Evolutionary conservation across 1,284 basidiomycete genomes (phyloP), one percentile per base, ranked within the genome.

Genomic region (Cryptococcus floricola): DNA sequence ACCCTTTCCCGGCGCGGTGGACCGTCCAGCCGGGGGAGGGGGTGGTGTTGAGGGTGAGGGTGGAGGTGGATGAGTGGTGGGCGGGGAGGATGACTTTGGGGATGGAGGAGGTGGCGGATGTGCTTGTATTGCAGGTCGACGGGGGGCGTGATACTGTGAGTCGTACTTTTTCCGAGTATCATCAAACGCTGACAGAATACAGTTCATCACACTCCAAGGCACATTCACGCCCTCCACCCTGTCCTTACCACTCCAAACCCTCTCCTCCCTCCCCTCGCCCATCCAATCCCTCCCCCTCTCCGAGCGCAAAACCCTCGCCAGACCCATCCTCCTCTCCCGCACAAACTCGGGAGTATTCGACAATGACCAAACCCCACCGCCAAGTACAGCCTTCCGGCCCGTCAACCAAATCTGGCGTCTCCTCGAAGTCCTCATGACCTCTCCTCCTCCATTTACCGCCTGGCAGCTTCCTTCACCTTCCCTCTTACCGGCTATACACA

Each of bases 131-230:
- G 25, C 68, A 70, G 37, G 63, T 74, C 3, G 47, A 56, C 0
- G 65, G 65, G 18, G 70, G 73, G 1, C 73, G 70, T 55, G 71
- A 75, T 42, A 60, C 64, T 1, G 69, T 71, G 37, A 58, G 68
- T 62, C 14, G 0, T 6, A 7, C 6, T n/a, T 19, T 25, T 3
- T 31, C 39, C 41, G 7, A 34, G 14, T 42, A 16, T 27, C 43
- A 25, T 27, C 31, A 19, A 16, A 43, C 13, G 48, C 46, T 39
- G 8, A 41, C 48, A 38, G n/a, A 48, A 16, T n/a, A 12, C 48
- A 72, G 67, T 73, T 75, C 58, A 64, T 75, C 39, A 66, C 71
- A 1, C 48, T 75, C 1, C 68, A 68, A 52, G 67, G 64, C 6
- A 61, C 59, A 10, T 73, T 69, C 44, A 39, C 59, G 2, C 67